Percentiles rank a stretch among this genome's conserved stretches.
Evolutionary conservation across 2,329 filamentous ascomycete species (phyloP).

Genomic region (Helotiales sp.): DNA sequence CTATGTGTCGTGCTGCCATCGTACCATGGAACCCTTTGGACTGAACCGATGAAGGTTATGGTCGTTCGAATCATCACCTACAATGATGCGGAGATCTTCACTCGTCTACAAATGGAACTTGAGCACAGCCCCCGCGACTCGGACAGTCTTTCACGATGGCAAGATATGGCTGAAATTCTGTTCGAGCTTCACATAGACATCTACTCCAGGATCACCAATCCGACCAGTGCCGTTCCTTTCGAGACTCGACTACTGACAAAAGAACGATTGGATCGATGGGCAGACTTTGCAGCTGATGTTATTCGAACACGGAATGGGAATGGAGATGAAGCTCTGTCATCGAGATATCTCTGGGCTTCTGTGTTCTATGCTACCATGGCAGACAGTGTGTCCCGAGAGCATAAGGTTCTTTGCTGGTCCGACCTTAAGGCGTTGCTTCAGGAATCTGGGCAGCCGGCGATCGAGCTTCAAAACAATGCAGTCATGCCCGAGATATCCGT

Average conservation of each 20-base stretch:
- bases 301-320: slow-evolving; percentile 45
- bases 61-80: slow-evolving; percentile 58
- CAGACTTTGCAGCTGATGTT: slow-evolving; percentile 58
- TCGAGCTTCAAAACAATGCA: slow-evolving; percentile 79
- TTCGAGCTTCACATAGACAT: slow-evolving; percentile 72
- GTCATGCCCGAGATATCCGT: slow-evolving; percentile 87
- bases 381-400: slow-evolving; percentile 60
- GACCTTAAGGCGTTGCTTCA: slow-evolving; percentile 63
- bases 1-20: slow-evolving; percentile 54
- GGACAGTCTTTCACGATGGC: slow-evolving; percentile 46
- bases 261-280: slow-evolving; percentile 66
- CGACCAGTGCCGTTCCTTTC: slow-evolving; percentile 59
- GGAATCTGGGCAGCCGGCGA: slow-evolving; percentile 52
- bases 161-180: slow-evolving; percentile 61
- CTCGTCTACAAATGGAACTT: slow-evolving; percentile 52
- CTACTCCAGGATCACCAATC: slow-evolving; percentile 65
- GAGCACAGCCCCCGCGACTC: slow-evolving; percentile 28
- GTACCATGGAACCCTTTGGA: slow-evolving; percentile 62
- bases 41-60: slow-evolving; percentile 59
- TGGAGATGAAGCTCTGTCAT: slow-evolving; percentile 48
- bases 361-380: slow-evolving; percentile 64
- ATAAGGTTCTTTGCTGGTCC: slow-evolving; percentile 64
- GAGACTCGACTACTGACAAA: slow-evolving; percentile 58
- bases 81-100: slow-evolving; percentile 58
- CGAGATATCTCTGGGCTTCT: slow-evolving; percentile 71